Evolutionary conservation across 2,329 filamentous ascomycete species (phyloP).

Genomic region (Aspergillus udagawae): DNA sequence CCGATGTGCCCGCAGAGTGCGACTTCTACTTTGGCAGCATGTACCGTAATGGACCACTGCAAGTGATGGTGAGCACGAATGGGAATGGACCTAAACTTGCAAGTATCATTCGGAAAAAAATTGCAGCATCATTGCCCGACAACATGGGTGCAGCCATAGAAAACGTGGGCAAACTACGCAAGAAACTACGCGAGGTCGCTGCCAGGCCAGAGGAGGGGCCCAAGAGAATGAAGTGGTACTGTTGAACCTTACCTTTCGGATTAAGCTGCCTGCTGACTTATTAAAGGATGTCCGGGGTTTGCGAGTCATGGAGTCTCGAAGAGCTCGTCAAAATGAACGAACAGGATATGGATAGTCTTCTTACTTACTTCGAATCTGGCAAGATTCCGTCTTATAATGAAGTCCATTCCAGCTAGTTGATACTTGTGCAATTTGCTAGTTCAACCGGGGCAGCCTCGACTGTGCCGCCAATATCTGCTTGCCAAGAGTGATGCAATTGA

Average conservation of each 20-base stretch:
- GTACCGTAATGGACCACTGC: conserved; percentile 88
- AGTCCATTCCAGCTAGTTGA: conserved; percentile 21
- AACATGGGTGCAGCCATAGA: conserved; percentile 83
- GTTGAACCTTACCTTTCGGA: conserved; percentile 7
- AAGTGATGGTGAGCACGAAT: conserved; percentile 99
- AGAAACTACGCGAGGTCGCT: conserved; percentile 72
- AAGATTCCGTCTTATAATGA: conserved; percentile 36
- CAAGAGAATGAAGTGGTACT: conserved; percentile 85
- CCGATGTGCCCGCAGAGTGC: conserved; percentile 92
- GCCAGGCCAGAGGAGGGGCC: conserved; percentile 69
- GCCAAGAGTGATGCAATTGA: not conserved
- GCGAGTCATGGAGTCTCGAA: conserved; percentile 79
- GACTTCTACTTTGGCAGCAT: conserved; percentile 98
- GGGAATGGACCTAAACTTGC: conserved; percentile 91
- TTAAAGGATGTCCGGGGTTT: conserved; percentile 82
- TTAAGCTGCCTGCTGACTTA: not conserved
- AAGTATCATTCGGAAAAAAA: conserved; percentile 76
- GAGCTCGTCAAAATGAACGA: conserved; percentile 80
- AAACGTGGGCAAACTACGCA: conserved; percentile 74
- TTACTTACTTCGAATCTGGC: conserved; percentile 63
- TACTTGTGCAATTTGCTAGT: not conserved
- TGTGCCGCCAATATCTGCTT: not conserved
- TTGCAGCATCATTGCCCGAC: conserved; percentile 69
- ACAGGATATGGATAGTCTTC: conserved; percentile 76
- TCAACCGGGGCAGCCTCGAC: not conserved